A percentile compares a stretch with the other conserved stretches of the same genome.
phyloP scores from a whole-genome alignment of 352 stramenopile species.

The Phytophthora brassicae region DNA sequence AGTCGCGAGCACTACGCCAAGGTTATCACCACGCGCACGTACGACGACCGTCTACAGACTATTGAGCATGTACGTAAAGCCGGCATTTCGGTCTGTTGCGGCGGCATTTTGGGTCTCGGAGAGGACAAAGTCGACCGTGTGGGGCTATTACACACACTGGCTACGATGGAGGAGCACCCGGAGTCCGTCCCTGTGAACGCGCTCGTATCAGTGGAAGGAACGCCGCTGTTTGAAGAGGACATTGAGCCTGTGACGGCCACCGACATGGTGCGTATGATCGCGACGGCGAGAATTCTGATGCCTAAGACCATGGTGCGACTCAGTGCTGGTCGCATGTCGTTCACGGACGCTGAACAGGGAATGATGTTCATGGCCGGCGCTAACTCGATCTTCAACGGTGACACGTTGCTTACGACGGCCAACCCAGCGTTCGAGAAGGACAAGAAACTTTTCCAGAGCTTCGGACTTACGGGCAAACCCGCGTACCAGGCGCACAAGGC shows the following conservation, averaged over 20 bases:
- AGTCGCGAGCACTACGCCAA: conserved; percentile 97
- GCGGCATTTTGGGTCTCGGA: conserved; percentile 96
- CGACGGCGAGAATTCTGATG: conserved; percentile 97
- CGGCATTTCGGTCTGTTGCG: conserved; percentile 97
- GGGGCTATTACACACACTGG: conserved; percentile 94
- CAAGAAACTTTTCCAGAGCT: conserved; percentile 92
- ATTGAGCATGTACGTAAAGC: conserved; percentile 97
- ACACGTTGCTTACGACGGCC: conserved; percentile 96
- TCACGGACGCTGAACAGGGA: conserved; percentile 95
- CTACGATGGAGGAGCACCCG: conserved; percentile 95
- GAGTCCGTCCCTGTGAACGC: conserved; percentile 98
- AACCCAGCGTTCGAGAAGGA: conserved; percentile 97
- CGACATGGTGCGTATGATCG: conserved; percentile 98
- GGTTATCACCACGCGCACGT: conserved; percentile 95
- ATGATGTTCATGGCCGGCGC: conserved; percentile 97
- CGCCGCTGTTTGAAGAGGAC: conserved; percentile 92
- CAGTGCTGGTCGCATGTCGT: conserved; percentile 95
- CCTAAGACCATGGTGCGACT: conserved; percentile 97
- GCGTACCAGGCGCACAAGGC: conserved; percentile 90
- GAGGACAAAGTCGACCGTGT: conserved; percentile 95
- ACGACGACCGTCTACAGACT: conserved; percentile 96
- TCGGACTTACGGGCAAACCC: conserved; percentile 95
- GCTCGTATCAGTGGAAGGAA: conserved; percentile 94
- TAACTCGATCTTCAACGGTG: conserved; percentile 99
- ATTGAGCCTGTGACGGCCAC: conserved; percentile 90